Base-by-base conservation (phyloP, 2,329 filamentous ascomycete species). In the Alternaria arbusti region DNA sequence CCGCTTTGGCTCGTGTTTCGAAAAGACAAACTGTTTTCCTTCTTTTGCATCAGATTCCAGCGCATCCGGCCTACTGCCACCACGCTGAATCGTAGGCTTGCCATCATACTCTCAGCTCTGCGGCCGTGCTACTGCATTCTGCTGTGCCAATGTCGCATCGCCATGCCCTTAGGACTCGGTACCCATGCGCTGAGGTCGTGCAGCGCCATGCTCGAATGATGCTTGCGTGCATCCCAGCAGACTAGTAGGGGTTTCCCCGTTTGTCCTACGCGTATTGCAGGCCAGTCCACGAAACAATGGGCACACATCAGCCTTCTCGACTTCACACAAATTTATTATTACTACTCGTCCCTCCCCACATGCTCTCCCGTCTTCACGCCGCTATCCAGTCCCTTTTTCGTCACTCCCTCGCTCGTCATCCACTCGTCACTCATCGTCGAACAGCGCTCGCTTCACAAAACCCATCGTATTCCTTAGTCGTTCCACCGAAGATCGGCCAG, bases 251-350 rank as follows among this genome's bases (percentile, higher is more conserved):
- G 58, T 54, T 51, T 68, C 71, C 72, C 64, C 65, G 68, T 72
- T 71, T 64, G 72, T 74, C 65, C 68, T 71, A 75, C 74, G 76
- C 72, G 70, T 75, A 57, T 69, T 73, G 69, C 75, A 76, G 70
- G 66, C 63, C 65, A 54, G 68, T 67, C 68, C 74, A 74, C 74
- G 74, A 73, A 72, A 78, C 72, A 78, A 73, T 49, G 73, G 69
- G 59, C 68, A 68, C 70, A 71, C 50, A 61, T 71, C 74, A 74
- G 74, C 71, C 69, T 64, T 71, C 67, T 65, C 63, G 46, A 66
- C 67, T 52, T 71, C 69, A 70, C 69, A 69, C 72, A 72, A 76
- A 75, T 75, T 75, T 75, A 77, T 68, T 73, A 72, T 72, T 70
- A 70, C 61, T 63, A 66, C 65, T 75, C 66, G 63, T 71, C 69